Evolutionary conservation across 2,329 filamentous ascomycete genomes (phyloP), one percentile per base, ranked within the genome.

Genomic region (Verticillium dahliae): DNA sequence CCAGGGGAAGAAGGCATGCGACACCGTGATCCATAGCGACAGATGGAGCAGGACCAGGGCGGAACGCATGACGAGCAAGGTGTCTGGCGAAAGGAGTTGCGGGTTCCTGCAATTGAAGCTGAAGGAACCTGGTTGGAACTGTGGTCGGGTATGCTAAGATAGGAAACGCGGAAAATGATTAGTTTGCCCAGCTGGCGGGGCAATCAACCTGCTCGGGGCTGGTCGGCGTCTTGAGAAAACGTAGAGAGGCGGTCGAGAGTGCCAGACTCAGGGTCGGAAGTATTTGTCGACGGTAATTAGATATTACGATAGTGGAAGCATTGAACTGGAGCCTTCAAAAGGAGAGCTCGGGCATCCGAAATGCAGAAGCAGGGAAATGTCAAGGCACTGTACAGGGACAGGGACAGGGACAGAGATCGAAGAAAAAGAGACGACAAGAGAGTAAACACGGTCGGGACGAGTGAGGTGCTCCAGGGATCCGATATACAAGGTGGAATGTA

Each of bases 1-100:
- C 68, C 76, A 83, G 4, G 78, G 78, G 57, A 72, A 80, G 69
- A 85, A 82, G 59, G 82, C 82, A 59, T 77, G 70, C 60, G 75
- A 74, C 58, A 75, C 71, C 45, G 77, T 73, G 60, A 76, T 73
- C 73, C 78, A 83, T 69, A 84, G 69, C 66, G 79, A 76, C 69
- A 85, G 69, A 68, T 79, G 78, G 62, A 80, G 67, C 54, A 83
- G 66, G 62, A 76, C 59, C 54, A 70, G 64, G 60, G 69, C 65
- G 58, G 74, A 68, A 65, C 74, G 75, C 81, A 83, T 83, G 63
- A 66, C 73, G 72, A 56, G 27, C 11, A 4, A 10, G 15, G 54
- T 33, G 27, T 22, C 13, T 10, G 45, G 45, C 45, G n/a, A 11
- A 18, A 2, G n/a, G n/a, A 18, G 45, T 13, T 22, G 18, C 7